Evolutionary conservation across 768 basidiomycete genomes (phyloP).

Genomic region (Sarcodon sp.): DNA sequence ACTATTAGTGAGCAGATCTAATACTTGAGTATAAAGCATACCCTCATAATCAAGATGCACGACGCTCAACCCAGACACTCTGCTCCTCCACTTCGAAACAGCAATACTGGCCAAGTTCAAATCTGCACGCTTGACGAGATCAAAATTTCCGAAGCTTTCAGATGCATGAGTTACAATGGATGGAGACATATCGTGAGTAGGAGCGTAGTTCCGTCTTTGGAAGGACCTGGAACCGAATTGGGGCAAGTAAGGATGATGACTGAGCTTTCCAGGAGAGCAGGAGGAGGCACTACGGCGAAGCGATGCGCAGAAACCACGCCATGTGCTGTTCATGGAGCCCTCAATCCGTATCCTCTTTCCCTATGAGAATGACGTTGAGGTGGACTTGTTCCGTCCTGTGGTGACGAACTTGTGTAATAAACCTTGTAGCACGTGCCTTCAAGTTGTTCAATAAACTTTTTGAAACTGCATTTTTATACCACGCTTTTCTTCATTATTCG

Average conservation of each 20-base stretch:
- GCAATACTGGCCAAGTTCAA: constrained; percentile 71
- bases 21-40: constrained; percentile 17
- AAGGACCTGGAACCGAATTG: not conserved
- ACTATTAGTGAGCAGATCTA: not conserved
- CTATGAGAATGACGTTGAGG: no score
- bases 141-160: constrained; percentile 57
- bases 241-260: not conserved
- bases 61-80: constrained; percentile 76
- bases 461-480: no score
- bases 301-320: no score
- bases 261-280: no score
- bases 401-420: no score
- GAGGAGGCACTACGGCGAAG: no score
- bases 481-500: no score
- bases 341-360: no score
- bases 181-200: not conserved
- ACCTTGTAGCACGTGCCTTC: no score
- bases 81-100: constrained; percentile 82
- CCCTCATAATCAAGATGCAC: constrained; percentile 90
- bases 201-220: not conserved
- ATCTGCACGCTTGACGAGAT: constrained; percentile 65
- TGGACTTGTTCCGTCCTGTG: no score
- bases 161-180: not conserved
- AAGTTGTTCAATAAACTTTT: no score
- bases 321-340: no score